Conservation (phyloP, 352 stramenopile genomes). For the Phytophthora idaei region DNA sequence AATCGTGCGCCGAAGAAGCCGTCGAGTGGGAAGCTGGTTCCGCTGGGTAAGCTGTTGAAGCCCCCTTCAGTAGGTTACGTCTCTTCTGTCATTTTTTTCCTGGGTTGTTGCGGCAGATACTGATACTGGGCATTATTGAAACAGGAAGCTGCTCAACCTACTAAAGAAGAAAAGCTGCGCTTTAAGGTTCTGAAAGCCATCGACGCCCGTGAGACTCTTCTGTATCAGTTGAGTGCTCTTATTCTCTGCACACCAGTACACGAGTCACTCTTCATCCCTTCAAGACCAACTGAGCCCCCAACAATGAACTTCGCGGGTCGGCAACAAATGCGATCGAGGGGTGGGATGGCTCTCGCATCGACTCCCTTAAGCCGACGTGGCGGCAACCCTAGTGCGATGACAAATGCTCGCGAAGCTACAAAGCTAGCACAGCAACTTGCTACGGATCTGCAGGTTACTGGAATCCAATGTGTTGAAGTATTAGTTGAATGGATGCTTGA, state of each 20-base stretch:
- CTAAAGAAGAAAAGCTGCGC: slow-evolving; percentile 73
- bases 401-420: slow-evolving; percentile 69
- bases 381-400: slow-evolving; percentile 46
- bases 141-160: slow-evolving; percentile 38
- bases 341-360: slow-evolving; percentile 45
- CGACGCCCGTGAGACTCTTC: slow-evolving; percentile 62
- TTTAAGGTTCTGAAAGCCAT: slow-evolving; percentile 75
- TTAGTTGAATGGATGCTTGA: slow-evolving; percentile 87
- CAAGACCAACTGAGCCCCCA: slow-evolving; percentile 39
- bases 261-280: slow-evolving; percentile 58
- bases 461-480: slow-evolving; percentile 77
- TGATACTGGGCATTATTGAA: neutral
- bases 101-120: neutral
- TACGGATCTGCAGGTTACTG: slow-evolving; percentile 61
- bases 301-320: slow-evolving; percentile 25
- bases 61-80: slow-evolving; percentile 35
- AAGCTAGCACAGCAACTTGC: slow-evolving; percentile 73
- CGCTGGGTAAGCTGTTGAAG: slow-evolving; percentile 39
- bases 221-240: slow-evolving; percentile 75
- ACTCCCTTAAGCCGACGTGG: slow-evolving; percentile 28
- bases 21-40: slow-evolving; percentile 40
- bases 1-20: slow-evolving; percentile 30
- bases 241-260: slow-evolving; percentile 73
- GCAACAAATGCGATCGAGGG: slow-evolving; percentile 51
- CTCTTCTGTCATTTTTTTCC: neutral